phyloP scores from a whole-genome alignment of 805 yeast genomes.

The Lachancea dasiensis region DNA sequence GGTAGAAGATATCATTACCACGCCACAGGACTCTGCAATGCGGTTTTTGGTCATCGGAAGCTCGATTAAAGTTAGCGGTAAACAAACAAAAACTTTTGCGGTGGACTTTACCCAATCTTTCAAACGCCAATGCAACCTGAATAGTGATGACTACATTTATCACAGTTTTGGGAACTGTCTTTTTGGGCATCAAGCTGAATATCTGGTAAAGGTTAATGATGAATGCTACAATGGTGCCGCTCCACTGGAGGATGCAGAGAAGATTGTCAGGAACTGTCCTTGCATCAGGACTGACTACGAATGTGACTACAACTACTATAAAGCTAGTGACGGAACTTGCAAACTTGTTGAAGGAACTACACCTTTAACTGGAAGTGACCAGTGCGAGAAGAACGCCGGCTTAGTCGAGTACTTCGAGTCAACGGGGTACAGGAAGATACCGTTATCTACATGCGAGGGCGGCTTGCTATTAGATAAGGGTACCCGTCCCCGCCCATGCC shows the following conservation, averaged over 20 bases:
- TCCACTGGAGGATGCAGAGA: conserved; percentile 52
- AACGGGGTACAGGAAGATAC: conserved; percentile 87
- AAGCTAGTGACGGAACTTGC: conserved; percentile 77
- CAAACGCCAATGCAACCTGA: conserved; percentile 49
- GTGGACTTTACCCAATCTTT: conserved; percentile 53
- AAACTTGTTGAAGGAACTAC: conserved; percentile 67
- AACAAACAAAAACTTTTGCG: conserved; percentile 41
- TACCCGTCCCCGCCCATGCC: conserved; percentile 67
- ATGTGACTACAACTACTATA: conserved; percentile 81
- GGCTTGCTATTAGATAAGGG: conserved; percentile 64
- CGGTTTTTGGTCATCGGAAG: conserved; percentile 62
- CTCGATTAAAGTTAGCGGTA: conserved; percentile 41
- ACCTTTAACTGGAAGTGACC: conserved; percentile 57
- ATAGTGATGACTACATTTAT: conserved; percentile 54
- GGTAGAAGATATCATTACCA: conserved; percentile 75
- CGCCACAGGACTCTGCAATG: conserved; percentile 85
- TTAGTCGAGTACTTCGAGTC: conserved; percentile 73
- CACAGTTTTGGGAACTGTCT: conserved; percentile 60
- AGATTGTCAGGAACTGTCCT: conserved; percentile 58
- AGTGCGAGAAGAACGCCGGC: conserved; percentile 49
- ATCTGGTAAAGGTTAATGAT: conserved; percentile 51
- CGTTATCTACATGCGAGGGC: conserved; percentile 78
- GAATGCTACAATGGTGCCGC: conserved; percentile 62
- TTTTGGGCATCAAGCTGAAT: conserved; percentile 64
- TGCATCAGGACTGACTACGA: conserved; percentile 87